Evolutionary conservation across 1,139 yeast species (phyloP).

Genomic region (Trichomonascaceae sp.): DNA sequence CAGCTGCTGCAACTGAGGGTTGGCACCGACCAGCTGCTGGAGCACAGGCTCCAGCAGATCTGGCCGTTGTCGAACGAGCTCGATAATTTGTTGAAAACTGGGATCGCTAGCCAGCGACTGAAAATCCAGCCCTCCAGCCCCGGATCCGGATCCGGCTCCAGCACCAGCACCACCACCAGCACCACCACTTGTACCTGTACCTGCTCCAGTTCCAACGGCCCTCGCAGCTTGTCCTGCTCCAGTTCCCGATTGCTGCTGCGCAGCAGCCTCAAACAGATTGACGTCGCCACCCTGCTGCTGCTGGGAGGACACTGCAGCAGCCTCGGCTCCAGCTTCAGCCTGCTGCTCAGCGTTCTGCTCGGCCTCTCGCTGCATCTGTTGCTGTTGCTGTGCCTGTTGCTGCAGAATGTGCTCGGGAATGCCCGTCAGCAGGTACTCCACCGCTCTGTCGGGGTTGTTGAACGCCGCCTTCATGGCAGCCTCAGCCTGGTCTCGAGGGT

Average conservation of each 20-base stretch:
- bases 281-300: constrained; percentile 25
- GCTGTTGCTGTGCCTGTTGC: constrained; percentile 18
- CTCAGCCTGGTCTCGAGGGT: constrained; percentile 76
- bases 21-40: constrained; percentile 69
- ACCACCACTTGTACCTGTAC: constrained; percentile 15
- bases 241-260: constrained; percentile 6
- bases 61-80: constrained; percentile 75
- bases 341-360: constrained; percentile 6
- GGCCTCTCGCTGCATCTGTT: constrained; percentile 2
- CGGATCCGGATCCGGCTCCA: constrained; percentile 10
- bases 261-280: constrained; percentile 23
- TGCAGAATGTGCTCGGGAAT: constrained; percentile 55
- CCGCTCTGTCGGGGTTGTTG: constrained; percentile 97
- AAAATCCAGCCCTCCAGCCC: constrained; percentile 21
- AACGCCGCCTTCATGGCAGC: constrained; percentile 89
- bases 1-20: constrained; percentile 69
- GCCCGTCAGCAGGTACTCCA: constrained; percentile 83
- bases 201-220: neutral
- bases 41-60: constrained; percentile 76
- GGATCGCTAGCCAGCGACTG: constrained; percentile 28
- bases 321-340: constrained; percentile 19
- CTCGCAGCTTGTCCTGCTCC: neutral
- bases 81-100: constrained; percentile 52
- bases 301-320: constrained; percentile 9
- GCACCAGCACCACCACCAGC: constrained; percentile 18